Evolutionary conservation across 1,284 basidiomycete genomes (phyloP), one percentile per base, ranked within the genome.

Genomic region (Cerioporus squamosus): DNA sequence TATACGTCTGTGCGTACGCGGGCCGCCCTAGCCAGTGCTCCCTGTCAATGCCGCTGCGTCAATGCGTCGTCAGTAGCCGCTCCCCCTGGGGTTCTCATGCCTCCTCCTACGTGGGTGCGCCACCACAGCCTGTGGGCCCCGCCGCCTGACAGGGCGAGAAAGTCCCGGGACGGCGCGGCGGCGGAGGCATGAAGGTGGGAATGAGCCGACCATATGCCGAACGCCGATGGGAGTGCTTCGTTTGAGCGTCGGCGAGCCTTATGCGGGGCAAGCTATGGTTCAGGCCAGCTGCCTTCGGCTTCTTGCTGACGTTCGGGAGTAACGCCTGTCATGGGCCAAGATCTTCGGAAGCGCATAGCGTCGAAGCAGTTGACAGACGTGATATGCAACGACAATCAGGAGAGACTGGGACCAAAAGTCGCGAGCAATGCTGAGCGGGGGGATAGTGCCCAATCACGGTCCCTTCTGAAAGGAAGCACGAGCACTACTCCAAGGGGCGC

Each of bases 81-180:
- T 38, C 17, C 38, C 44, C 55, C 38, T 39, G 44, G 23, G 9
- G 49, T 62, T 59, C 61, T 53, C 61, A 62, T 59, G 61, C 26
- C 40, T 36, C 24, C 54, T 44, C 47, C 20, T 38, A 47, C 58
- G 62, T 63, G 56, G 53, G 62, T 60, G 47, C 49, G 44, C 15
- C 42, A 5, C 46, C 51, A 57, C 51, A 44, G 38, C 43, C 36
- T 50, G 55, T 39, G 45, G n/a, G 49, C 42, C 40, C 39, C 46
- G 14, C 44, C 38, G 50, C 40, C 43, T 55, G 61, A 60, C 61
- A 60, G 50, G 62, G 59, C 56, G 62, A 59, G 62, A 61, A 29
- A 56, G 54, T 53, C 40, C 54, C 53, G 56, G 46, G 47, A 18
- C 39, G 39, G 40, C 20, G 45, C 40, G 31, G 44, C 44, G n/a